Base-by-base conservation (phyloP, 2,329 filamentous ascomycete species). In the Stemphylium beticola region DNA sequence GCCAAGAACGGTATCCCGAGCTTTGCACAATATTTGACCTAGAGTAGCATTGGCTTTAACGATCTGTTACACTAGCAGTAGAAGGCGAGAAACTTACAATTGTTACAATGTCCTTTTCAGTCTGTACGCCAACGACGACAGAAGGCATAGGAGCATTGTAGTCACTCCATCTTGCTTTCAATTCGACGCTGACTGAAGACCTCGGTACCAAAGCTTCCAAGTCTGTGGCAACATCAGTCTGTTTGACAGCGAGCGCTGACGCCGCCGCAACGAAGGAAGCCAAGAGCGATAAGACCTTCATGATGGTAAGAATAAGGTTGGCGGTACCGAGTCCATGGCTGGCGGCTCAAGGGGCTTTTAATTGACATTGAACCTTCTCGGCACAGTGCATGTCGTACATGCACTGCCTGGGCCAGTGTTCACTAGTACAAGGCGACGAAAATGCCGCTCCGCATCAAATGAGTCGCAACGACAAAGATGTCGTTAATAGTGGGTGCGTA, bases 1-100 rank as follows among this genome's bases (percentile, higher is more conserved):
- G 65, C 62, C 8, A 71, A 52, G 22, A 72, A 69, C 0, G 65
- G 58, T 33, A 70, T 57, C 3, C 58, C 52, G 10, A 37, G 20
- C 18, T 63, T 53, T 0, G 57, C 51, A 33, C 62, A 66, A 39
- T 67, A 68, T 47, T 64, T 67, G 49, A 70, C 51, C 67, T 70
- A 31, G 14, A 2, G 15, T 34, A 18, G 18, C 2, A 24, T 65
- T 7, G 58, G 46, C 18, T 15, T 20, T 7, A 12, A 24, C 15
- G 1, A 14, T 20, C 4, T 8, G 31, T 33, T 46, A 18, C 32
- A 15, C 17, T 9, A 26, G 32, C 38, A 5, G 8, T 24, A 9
- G 15, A 15, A 12, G 12, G 8, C 4, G 36, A 14, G 18, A 22
- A 26, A 60, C 64, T 3, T 56, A 69, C 66, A 9, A 62, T 53